Evolutionary conservation across 1,139 yeast species (phyloP).

Genomic region (Geotrichum citri-aurantii): DNA sequence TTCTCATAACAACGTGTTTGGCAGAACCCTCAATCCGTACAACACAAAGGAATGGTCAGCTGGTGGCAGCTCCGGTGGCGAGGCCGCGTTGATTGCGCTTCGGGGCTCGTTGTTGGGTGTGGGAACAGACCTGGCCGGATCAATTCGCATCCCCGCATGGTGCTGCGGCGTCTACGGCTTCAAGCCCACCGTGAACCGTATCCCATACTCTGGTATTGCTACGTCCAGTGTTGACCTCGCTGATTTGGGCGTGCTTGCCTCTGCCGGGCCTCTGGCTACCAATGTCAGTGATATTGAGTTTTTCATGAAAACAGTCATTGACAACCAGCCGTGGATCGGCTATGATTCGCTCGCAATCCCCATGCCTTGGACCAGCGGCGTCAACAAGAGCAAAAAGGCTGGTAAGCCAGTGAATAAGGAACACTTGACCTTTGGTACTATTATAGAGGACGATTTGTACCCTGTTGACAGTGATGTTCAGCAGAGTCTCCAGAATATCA

Average conservation of each 20-base stretch:
- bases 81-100: conserved; percentile 49
- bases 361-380: conserved; percentile 44
- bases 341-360: conserved; percentile 46
- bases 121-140: conserved; percentile 64
- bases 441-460: conserved; percentile 8
- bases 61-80: conserved; percentile 64
- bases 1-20: conserved; percentile 44
- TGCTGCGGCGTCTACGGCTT: conserved; percentile 52
- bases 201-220: conserved; percentile 35
- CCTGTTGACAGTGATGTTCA: conserved; percentile 11
- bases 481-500: conserved; percentile 4
- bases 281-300: conserved; percentile 53
- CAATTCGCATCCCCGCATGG: conserved; percentile 53
- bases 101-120: conserved; percentile 49
- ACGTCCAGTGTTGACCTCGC: conserved; percentile 29
- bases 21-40: conserved; percentile 45
- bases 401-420: not conserved
- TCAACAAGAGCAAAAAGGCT: not conserved
- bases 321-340: conserved; percentile 49
- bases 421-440: conserved; percentile 10
- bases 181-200: conserved; percentile 45
- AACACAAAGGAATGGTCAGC: conserved; percentile 41
- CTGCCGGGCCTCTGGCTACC: conserved; percentile 45
- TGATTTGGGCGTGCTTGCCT: conserved; percentile 35
- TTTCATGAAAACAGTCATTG: conserved; percentile 49